Percentiles rank a stretch among this genome's conserved stretches.
Conservation (phyloP, 257 asterid species). For the Thymus mandschuricus region DNA sequence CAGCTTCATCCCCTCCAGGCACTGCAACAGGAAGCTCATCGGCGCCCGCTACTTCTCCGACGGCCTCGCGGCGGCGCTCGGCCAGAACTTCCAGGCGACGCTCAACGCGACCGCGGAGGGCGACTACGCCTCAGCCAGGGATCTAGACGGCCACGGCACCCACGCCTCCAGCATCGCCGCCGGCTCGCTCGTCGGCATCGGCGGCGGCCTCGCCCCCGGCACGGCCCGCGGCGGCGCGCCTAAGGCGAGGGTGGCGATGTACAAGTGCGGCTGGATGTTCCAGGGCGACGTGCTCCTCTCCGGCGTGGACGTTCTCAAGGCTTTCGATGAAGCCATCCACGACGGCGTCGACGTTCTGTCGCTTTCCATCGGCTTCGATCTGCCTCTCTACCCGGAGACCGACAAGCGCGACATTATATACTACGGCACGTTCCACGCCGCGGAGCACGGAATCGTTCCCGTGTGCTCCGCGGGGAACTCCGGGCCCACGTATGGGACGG, state of each 20-base stretch:
- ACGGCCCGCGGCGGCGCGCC: constrained; percentile 49
- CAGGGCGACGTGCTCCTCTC: too few species aligned
- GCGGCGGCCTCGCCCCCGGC: constrained; percentile 43
- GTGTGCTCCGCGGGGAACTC: constrained; percentile 44
- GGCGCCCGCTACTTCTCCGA: constrained; percentile 48
- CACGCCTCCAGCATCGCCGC: constrained; percentile 39
- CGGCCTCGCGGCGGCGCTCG: constrained; percentile 25
- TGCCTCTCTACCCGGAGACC: constrained; percentile 32
- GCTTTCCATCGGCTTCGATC: constrained; percentile 23
- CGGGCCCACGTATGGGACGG: constrained; percentile 40
- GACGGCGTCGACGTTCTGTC: constrained; percentile 49
- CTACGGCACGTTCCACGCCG: constrained; percentile 49
- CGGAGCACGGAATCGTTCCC: constrained; percentile 37
- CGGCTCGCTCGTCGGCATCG: constrained; percentile 33
- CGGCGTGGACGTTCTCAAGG: constrained; percentile 35
- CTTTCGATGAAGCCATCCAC: constrained; percentile 47
- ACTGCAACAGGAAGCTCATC: constrained; percentile 48
- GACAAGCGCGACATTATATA: constrained; percentile 27
- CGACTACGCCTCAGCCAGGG: constrained; percentile 44
- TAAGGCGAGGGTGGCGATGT: constrained; percentile 41
- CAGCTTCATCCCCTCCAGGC: constrained; percentile 27
- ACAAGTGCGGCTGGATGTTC: constrained; percentile 21
- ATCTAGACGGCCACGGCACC: constrained; percentile 38
- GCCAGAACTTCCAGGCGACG: not conserved
- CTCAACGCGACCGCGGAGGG: constrained; percentile 5